Evolutionary conservation across 1,284 basidiomycete species (phyloP), one percentile per base, ranked within the genome.

Genomic region (Irpex lacteus): DNA sequence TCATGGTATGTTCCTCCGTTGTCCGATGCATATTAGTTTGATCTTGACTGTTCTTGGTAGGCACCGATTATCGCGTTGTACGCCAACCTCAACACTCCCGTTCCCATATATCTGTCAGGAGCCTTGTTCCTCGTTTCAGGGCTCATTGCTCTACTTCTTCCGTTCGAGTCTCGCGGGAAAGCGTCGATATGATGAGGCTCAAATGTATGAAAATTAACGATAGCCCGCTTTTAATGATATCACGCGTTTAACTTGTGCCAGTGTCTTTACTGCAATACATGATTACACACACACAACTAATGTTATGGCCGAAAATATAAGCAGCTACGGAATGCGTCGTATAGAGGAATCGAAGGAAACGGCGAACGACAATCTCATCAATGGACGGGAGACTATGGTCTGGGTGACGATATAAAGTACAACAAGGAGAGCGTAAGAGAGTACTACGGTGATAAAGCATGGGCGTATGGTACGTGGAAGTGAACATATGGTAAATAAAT

Each of bases 101-200:
- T 85, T 2, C 92, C 92, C 8, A 89, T 93, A 38, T 93, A 86
- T 71, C 83, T 91, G 44, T 81, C 87, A 2, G 90, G 86, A 7
- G 84, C 81, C 13, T 75, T 92, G 63, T 87, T 92, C 71, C 73
- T 93, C 36, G 76, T 81, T 2, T 80, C 87, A 0, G 87, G 89
- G 0, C 63, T 82, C n/a, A 71, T 92, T 40, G 84, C 88, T 38
- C 70, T 92, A 59, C 69, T 91, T 32, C 73, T 93, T n/a, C 91
- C 91, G 0, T 90, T 86, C 70, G 89, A 91, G 70, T 86, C 89
- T 13, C 78, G 85, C 36, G 90, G 89, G 1, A 88, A 83, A 69
- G 84, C 88, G 1, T 83, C 86, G n/a, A 75, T 90, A 63, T 87
- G 69, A 72, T 56, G 21, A 52, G 8, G 40, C 8, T 44, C 40